Evolutionary conservation across 768 basidiomycete genomes (phyloP).

Genomic region (Pholiota microspora): DNA sequence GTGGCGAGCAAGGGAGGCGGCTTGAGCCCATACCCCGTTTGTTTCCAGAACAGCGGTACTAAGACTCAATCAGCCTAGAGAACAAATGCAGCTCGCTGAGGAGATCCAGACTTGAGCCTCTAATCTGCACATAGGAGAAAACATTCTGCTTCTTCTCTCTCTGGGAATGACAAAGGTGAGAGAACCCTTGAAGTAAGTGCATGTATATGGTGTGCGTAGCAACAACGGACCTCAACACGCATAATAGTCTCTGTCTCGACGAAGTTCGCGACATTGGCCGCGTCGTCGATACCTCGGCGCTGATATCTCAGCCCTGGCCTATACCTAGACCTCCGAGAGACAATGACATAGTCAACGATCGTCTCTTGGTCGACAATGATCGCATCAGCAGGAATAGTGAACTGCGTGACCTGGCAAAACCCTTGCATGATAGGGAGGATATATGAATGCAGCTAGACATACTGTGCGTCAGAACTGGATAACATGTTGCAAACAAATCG

Average conservation of each 20-base stretch:
- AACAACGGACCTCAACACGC: constrained; percentile 63
- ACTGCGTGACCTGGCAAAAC: constrained; percentile 75
- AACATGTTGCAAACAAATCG: too few species aligned
- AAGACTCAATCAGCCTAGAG: constrained; percentile 12
- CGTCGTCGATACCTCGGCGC: constrained; percentile 90
- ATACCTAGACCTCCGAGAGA: constrained; percentile 85
- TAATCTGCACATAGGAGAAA: constrained; percentile 86
- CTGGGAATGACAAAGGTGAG: constrained; percentile 32
- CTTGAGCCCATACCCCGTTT: constrained; percentile 82
- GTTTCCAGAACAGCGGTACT: constrained; percentile 95
- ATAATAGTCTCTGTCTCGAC: constrained; percentile 93
- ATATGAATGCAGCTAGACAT: constrained; percentile 72
- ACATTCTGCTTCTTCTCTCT: constrained; percentile 73
- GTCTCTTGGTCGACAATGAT: constrained; percentile 42
- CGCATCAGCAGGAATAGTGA: constrained; percentile 56
- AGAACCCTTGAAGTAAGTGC: too few species aligned
- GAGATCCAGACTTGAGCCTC: constrained; percentile 76
- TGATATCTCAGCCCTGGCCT: constrained; percentile 94
- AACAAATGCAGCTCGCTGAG: constrained; percentile 6
- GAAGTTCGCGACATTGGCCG: constrained; percentile 92
- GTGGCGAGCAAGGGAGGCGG: constrained; percentile 78
- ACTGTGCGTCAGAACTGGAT: too few species aligned
- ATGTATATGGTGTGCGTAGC: too few species aligned
- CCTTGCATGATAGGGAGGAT: constrained; percentile 94
- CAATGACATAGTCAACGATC: constrained; percentile 72